These are phyloP conservation scores for Colletotrichum sp. DNA, from an alignment of 2,329 filamentous ascomycete species.

Conservation along the genomic window DNA sequence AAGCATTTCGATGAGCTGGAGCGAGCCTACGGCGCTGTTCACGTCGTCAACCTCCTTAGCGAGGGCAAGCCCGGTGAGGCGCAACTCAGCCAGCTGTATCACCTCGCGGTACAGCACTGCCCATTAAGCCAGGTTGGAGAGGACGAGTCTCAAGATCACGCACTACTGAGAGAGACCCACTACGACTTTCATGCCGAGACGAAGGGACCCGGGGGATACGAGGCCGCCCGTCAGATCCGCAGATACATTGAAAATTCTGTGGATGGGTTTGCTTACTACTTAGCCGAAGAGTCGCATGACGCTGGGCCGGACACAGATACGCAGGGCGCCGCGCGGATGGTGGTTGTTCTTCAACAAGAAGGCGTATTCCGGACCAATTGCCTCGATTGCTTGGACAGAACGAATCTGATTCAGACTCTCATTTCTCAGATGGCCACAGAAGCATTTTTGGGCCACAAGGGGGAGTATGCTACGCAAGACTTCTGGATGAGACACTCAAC, in stretches of 20 bases:
- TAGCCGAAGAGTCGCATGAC: conserved; percentile 76
- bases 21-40: conserved; percentile 85
- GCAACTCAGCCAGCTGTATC: conserved; percentile 82
- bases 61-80: conserved; percentile 85
- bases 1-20: conserved; percentile 93
- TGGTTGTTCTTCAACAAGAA: conserved; percentile 86
- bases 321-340: conserved; percentile 50
- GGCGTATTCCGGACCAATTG: conserved; percentile 97
- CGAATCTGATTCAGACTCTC: conserved; percentile 94
- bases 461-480: conserved; percentile 73
- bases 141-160: conserved; percentile 68
- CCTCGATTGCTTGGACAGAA: conserved; percentile 92
- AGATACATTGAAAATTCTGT: conserved; percentile 79
- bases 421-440: conserved; percentile 94
- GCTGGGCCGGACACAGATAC: conserved; percentile 39
- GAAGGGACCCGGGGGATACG: conserved; percentile 83
- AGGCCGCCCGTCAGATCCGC: conserved; percentile 85
- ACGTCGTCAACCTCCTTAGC: conserved; percentile 94
- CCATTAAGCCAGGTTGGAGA: conserved; percentile 68
- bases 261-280: conserved; percentile 90
- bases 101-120: conserved; percentile 76
- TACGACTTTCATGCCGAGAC: conserved; percentile 98
- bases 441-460: conserved; percentile 77
- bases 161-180: conserved; percentile 80
- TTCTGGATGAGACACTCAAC: conserved; percentile 93